phyloP scores from a whole-genome alignment of 345 rosid genomes.

The Populus pruinosa region DNA sequence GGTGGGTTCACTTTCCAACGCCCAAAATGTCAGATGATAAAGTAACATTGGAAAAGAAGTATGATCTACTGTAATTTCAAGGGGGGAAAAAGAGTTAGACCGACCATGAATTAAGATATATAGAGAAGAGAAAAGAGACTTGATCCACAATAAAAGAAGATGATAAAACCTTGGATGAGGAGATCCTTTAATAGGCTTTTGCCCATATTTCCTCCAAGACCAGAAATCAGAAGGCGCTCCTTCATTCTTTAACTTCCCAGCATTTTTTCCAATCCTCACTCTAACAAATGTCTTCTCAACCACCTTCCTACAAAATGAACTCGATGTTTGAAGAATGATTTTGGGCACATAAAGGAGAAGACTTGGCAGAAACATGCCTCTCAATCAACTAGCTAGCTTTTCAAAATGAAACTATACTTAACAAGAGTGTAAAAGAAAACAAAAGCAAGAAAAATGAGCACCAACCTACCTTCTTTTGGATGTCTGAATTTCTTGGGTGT shows the following conservation, averaged over 20 bases:
- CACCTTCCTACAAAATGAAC: conserved; percentile 40
- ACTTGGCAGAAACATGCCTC: not conserved
- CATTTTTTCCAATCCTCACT: conserved; percentile 47
- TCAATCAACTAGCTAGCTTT: not conserved
- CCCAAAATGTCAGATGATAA: not conserved
- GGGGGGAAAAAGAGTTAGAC: not conserved
- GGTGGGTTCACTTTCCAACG: not conserved
- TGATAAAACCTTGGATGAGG: conserved; percentile 53
- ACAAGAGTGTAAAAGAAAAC: not conserved
- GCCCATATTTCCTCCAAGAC: conserved; percentile 82
- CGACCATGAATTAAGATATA: not conserved
- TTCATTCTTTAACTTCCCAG: conserved; percentile 53
- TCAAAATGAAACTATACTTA: not conserved
- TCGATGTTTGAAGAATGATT: not conserved
- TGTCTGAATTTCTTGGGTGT: conserved; percentile 37
- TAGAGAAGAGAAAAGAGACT: not conserved
- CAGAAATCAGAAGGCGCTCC: conserved; percentile 67
- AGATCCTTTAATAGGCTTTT: conserved; percentile 70
- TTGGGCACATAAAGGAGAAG: not conserved
- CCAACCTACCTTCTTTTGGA: conserved; percentile 50
- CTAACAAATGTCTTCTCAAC: conserved; percentile 54
- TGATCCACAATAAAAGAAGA: not conserved
- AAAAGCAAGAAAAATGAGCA: not conserved
- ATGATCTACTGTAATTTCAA: not conserved
- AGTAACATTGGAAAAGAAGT: not conserved